Evolutionary conservation across 495 filamentous ascomycete genomes (phyloP).

Genomic region (Penicillium pulvis): DNA sequence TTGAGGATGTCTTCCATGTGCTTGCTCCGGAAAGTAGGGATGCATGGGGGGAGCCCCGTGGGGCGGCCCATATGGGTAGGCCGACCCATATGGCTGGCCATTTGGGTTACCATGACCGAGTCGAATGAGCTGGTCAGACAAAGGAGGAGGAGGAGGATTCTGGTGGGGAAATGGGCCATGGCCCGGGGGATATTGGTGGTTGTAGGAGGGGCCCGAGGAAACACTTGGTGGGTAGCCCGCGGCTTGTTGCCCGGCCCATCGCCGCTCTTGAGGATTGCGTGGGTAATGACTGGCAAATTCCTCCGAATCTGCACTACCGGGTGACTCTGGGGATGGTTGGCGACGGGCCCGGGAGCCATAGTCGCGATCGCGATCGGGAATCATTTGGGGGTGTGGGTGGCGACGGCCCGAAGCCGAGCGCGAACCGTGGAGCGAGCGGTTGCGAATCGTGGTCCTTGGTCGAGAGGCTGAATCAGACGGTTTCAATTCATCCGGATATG

Average conservation of each 20-base stretch:
- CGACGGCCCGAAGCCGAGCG: slow-evolving; percentile 46
- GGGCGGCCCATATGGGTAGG: slow-evolving; percentile 39
- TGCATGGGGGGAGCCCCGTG: slow-evolving; percentile 34
- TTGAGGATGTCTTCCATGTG: slow-evolving; percentile 29
- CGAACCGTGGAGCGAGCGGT: slow-evolving; percentile 42
- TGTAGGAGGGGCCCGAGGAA: slow-evolving; percentile 45
- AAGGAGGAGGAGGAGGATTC: slow-evolving; percentile 20
- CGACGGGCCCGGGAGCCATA: slow-evolving; percentile 45
- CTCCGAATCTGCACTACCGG: slow-evolving; percentile 58
- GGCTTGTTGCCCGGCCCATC: slow-evolving; percentile 20
- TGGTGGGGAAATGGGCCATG: slow-evolving; percentile 32
- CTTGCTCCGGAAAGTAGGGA: slow-evolving; percentile 39
- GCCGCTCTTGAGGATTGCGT: slow-evolving; percentile 39
- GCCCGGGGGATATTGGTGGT: slow-evolving; percentile 26
- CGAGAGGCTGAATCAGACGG: slow-evolving; percentile 83
- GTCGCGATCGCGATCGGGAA: slow-evolving; percentile 35
- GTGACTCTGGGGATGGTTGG: slow-evolving; percentile 53
- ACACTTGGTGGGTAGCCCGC: slow-evolving; percentile 52
- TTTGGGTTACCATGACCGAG: slow-evolving; percentile 41
- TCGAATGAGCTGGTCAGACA: slow-evolving; percentile 44
- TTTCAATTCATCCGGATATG: slow-evolving; percentile 67
- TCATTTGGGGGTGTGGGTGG: slow-evolving; percentile 45
- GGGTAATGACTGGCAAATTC: slow-evolving; percentile 44
- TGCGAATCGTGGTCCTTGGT: slow-evolving; percentile 54
- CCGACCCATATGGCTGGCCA: slow-evolving; percentile 33